A percentile compares a stretch with the other conserved stretches of the same genome.
Conservation (phyloP, 2,329 filamentous ascomycete species). For the Truncatella angustata region DNA sequence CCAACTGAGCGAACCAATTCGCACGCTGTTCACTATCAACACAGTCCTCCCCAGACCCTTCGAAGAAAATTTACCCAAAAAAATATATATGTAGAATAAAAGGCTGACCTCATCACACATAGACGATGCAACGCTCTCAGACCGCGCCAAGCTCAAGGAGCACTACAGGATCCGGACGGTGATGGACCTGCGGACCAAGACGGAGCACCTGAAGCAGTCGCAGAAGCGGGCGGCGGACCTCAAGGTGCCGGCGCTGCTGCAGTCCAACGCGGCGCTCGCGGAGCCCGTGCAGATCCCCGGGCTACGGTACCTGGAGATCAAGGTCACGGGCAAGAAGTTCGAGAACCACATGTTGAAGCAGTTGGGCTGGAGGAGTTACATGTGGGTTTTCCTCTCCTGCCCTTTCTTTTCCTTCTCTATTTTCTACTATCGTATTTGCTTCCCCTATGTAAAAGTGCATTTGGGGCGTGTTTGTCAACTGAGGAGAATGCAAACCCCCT, state of each 20-base stretch:
- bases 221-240: slow-evolving; percentile 55
- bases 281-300: slow-evolving; percentile 62
- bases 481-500: too few relatives aligned
- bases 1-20: neutral
- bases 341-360: slow-evolving; percentile 66
- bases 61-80: neutral
- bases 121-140: slow-evolving; percentile 70
- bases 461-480: neutral
- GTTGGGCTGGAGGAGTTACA: slow-evolving; percentile 64
- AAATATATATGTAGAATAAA: too few relatives aligned
- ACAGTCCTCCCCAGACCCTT: neutral
- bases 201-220: slow-evolving; percentile 69
- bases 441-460: too few relatives aligned
- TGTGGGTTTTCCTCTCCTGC: slow-evolving; percentile 40
- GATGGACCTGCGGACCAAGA: slow-evolving; percentile 78
- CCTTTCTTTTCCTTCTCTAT: neutral
- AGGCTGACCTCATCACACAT: too few relatives aligned
- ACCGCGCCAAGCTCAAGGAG: slow-evolving; percentile 58
- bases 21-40: neutral
- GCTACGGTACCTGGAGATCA: slow-evolving; percentile 64
- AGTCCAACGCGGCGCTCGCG: slow-evolving; percentile 48
- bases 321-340: slow-evolving; percentile 71
- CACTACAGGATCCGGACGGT: slow-evolving; percentile 67
- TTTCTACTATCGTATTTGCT: too few relatives aligned
- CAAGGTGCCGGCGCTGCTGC: slow-evolving; percentile 40